phyloP scores from a whole-genome alignment of 192 early-diverging fungal genomes.

The Globomyces pollinis-pini region DNA sequence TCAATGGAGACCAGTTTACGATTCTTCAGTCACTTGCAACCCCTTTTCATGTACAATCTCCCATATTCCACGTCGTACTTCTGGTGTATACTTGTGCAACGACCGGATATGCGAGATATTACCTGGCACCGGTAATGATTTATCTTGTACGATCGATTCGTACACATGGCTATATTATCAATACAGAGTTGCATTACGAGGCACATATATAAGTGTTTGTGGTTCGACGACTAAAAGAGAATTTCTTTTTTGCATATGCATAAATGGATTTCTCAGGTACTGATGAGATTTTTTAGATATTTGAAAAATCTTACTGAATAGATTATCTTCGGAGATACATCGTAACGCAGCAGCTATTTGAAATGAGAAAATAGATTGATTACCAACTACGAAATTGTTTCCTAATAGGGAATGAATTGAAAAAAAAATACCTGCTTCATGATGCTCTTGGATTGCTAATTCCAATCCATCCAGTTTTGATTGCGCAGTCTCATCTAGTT shows the following conservation, averaged over 20 bases:
- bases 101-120: slow-evolving; percentile 42
- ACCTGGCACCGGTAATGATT: slow-evolving; percentile 28
- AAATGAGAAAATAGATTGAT: neutral
- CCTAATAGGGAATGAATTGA: slow-evolving; percentile 27
- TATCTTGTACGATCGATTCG: slow-evolving; percentile 34
- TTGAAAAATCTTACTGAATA: slow-evolving; percentile 18
- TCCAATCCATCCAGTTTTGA: slow-evolving; percentile 25
- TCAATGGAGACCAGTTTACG: no score
- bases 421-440: slow-evolving; percentile 37
- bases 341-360: slow-evolving; percentile 29
- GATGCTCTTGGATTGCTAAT: slow-evolving; percentile 29
- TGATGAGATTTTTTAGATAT: slow-evolving; percentile 5
- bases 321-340: slow-evolving; percentile 32
- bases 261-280: slow-evolving; percentile 30
- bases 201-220: slow-evolving; percentile 43
- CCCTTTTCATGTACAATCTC: slow-evolving; percentile 24
- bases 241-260: slow-evolving; percentile 28
- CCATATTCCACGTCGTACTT: slow-evolving; percentile 31
- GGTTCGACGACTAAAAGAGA: slow-evolving; percentile 32
- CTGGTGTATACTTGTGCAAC: slow-evolving; percentile 33
- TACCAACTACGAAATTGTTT: slow-evolving; percentile 5
- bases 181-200: slow-evolving; percentile 13
- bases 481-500: neutral
- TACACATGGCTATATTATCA: slow-evolving; percentile 24
- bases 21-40: slow-evolving; percentile 32